Percentiles rank a stretch among this genome's conserved stretches.
These are phyloP conservation scores for Ehretia macrophylla DNA, from an alignment of 257 asterid species.

Conservation along the genomic window DNA sequence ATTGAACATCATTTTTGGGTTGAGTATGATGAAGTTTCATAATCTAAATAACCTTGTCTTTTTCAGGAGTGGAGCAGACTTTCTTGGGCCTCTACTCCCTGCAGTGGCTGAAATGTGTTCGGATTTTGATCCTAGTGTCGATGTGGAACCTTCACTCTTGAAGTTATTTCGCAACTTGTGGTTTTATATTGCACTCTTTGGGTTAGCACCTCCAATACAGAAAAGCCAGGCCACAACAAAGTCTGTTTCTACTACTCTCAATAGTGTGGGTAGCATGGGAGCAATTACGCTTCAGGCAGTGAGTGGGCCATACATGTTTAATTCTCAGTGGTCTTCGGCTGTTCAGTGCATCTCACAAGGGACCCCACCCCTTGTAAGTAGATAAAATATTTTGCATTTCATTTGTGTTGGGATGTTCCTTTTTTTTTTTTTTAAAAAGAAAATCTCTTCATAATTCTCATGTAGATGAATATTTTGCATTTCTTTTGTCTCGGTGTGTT, in stretches of 20 bases:
- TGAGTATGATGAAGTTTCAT: constrained; percentile 22
- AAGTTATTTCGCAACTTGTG: constrained; percentile 95
- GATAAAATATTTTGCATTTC: constrained; percentile 10
- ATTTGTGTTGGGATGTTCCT: not conserved
- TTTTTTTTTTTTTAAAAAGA: not conserved
- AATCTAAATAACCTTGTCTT: constrained; percentile 19
- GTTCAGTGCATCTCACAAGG: constrained; percentile 98
- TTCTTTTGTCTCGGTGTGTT: too few relatives aligned
- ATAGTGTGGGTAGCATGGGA: constrained; percentile 74
- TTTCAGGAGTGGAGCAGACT: constrained; percentile 99
- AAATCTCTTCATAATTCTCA: too few relatives aligned
- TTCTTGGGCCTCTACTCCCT: constrained; percentile 98
- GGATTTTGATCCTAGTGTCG: constrained; percentile 80
- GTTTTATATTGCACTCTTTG: constrained; percentile 98
- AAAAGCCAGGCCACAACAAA: constrained; percentile 48
- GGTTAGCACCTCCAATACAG: constrained; percentile 94
- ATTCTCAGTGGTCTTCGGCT: constrained; percentile 80
- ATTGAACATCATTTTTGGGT: constrained; percentile 13
- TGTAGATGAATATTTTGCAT: not conserved
- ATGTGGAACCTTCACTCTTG: constrained; percentile 91
- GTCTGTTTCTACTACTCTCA: constrained; percentile 73
- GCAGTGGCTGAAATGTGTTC: constrained; percentile 99
- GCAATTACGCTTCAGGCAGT: constrained; percentile 87
- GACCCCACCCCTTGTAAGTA: constrained; percentile 98
- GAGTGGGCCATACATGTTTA: constrained; percentile 94